These are phyloP conservation scores for Phytopythium litorale DNA, from an alignment of 352 stramenopile species.

Conservation along the genomic window DNA sequence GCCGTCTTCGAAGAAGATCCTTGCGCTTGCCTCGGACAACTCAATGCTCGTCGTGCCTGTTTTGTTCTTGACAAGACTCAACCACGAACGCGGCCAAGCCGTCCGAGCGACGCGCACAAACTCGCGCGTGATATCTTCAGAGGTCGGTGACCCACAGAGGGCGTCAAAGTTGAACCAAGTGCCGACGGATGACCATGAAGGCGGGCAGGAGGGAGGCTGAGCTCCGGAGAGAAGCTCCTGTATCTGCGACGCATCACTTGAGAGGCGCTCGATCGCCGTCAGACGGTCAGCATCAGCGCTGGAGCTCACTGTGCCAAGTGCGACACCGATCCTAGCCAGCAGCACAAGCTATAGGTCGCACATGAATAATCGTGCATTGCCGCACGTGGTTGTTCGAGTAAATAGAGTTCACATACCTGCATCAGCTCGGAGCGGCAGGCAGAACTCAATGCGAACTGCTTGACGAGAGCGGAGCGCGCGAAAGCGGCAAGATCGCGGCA, in stretches of 20 bases:
- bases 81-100: slow-evolving; percentile 3
- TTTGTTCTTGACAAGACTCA: background rate
- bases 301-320: slow-evolving; percentile 16
- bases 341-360: slow-evolving; percentile 24
- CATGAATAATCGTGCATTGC: background rate
- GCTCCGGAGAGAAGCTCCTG: background rate
- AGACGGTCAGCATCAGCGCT: background rate
- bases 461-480: slow-evolving; percentile 27
- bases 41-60: background rate
- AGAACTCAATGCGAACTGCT: slow-evolving; percentile 28
- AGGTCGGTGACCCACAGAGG: background rate
- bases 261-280: slow-evolving; percentile 11
- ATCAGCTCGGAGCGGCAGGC: slow-evolving; percentile 30
- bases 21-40: slow-evolving; percentile 4
- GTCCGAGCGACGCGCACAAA: background rate
- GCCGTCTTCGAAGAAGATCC: slow-evolving; percentile 4
- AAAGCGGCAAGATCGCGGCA: slow-evolving; percentile 31
- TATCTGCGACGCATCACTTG: slow-evolving; percentile 14
- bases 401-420: slow-evolving; percentile 23
- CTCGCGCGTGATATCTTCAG: background rate
- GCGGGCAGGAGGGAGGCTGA: background rate
- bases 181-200: background rate
- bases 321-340: slow-evolving; percentile 34
- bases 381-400: background rate
- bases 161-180: background rate